phyloP scores from a whole-genome alignment of 2,329 filamentous ascomycete genomes.

The Neocucurbitaria cava region DNA sequence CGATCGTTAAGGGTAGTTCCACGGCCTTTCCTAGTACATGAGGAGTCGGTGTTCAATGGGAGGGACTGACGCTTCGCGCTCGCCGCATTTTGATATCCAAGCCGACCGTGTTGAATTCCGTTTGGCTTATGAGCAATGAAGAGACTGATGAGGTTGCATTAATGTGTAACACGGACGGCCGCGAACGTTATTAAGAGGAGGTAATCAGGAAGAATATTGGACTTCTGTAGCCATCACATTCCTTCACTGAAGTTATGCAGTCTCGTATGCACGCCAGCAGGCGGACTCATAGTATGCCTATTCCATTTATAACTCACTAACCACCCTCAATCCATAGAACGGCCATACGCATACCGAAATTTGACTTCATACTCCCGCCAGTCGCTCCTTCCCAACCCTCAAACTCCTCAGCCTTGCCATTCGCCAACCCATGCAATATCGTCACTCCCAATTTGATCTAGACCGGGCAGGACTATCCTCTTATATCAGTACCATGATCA shows the following conservation, averaged over 20 bases:
- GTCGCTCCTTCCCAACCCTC: not conserved
- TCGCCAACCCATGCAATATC: not conserved
- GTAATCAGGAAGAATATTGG: too few relatives aligned
- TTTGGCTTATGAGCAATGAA: too few relatives aligned
- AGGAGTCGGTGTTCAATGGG: not conserved
- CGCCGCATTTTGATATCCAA: too few relatives aligned
- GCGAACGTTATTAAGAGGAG: too few relatives aligned
- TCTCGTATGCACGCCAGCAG: not conserved
- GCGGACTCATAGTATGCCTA: not conserved
- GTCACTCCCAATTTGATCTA: slow-evolving; percentile 6
- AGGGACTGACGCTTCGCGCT: not conserved
- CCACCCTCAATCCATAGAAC: not conserved
- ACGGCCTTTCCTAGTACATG: not conserved
- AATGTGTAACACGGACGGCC: too few relatives aligned
- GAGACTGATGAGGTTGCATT: too few relatives aligned
- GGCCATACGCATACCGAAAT: not conserved
- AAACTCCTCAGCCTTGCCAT: not conserved
- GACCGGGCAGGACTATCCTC: slow-evolving; percentile 30
- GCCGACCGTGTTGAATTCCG: too few relatives aligned
- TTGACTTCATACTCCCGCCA: not conserved
- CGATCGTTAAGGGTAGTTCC: not conserved
- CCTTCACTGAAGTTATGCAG: not conserved
- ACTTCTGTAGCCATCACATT: not conserved
- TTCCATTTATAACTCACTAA: slow-evolving; percentile 3
- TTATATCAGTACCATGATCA: not conserved